phyloP scores from a whole-genome alignment of 495 filamentous ascomycete genomes.

The Extremus antarcticus region DNA sequence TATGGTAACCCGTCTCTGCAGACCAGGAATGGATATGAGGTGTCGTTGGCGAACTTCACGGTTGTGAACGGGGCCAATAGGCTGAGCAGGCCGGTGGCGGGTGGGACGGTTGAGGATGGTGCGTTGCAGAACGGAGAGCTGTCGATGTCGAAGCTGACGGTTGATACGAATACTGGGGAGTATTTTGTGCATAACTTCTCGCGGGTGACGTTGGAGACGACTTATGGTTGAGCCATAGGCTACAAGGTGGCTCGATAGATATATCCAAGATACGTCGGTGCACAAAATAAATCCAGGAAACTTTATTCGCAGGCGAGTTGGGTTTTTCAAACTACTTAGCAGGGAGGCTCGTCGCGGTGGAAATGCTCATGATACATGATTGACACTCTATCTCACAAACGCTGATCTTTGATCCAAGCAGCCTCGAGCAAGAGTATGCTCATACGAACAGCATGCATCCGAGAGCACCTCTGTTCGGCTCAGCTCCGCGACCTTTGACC shows the following conservation, averaged over 20 bases:
- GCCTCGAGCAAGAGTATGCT: too few relatives aligned
- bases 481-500: too few relatives aligned
- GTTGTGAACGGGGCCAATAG: constrained; percentile 43
- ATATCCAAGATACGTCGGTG: too few relatives aligned
- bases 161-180: constrained; percentile 1
- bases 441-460: too few relatives aligned
- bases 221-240: not conserved
- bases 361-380: too few relatives aligned
- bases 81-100: constrained; percentile 34
- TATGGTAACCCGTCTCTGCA: constrained; percentile 36
- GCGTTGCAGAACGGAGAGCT: constrained; percentile 37
- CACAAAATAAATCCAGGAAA: too few relatives aligned
- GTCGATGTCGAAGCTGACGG: constrained; percentile 35
- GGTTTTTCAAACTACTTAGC: too few relatives aligned
- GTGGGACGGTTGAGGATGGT: constrained; percentile 36
- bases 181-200: not conserved
- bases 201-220: not conserved
- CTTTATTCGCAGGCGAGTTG: too few relatives aligned
- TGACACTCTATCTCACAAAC: too few relatives aligned
- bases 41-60: constrained; percentile 46
- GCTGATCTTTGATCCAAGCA: too few relatives aligned
- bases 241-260: not conserved
- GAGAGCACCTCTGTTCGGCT: too few relatives aligned
- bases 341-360: too few relatives aligned
- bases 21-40: constrained; percentile 34